Percentiles rank a stretch among this genome's conserved stretches.
These are phyloP conservation scores for Poa annua DNA, from an alignment of 176 grass and related monocot genomes.

Conservation along the genomic window DNA sequence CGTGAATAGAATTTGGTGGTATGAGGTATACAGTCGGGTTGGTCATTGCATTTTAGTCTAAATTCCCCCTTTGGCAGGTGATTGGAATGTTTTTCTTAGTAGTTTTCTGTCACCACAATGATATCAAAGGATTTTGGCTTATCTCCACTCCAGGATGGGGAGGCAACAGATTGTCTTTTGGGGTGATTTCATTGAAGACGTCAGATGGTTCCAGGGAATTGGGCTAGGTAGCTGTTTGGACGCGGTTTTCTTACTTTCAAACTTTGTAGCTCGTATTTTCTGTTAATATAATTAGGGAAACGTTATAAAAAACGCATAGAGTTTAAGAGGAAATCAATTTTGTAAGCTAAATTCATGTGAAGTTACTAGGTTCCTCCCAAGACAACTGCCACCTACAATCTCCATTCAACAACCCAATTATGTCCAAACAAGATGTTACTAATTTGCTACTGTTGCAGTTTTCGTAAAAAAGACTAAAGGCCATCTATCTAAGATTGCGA, in stretches of 20 bases:
- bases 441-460: background rate
- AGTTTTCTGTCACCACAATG: background rate
- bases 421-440: slow-evolving; percentile 8
- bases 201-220: background rate
- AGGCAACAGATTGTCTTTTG: background rate
- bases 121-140: slow-evolving; percentile 3
- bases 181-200: background rate
- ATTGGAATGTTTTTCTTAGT: background rate
- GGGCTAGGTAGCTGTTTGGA: background rate
- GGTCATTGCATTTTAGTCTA: background rate
- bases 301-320: background rate
- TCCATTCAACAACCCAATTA: slow-evolving; percentile 14
- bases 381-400: background rate
- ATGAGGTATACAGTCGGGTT: background rate
- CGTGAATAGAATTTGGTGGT: background rate
- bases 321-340: background rate
- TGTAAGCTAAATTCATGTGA: slow-evolving; percentile 6
- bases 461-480: slow-evolving; percentile 2
- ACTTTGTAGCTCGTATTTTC: background rate
- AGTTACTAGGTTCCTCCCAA: background rate
- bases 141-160: background rate
- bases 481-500: background rate
- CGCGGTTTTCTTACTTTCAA: background rate
- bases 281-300: background rate
- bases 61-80: background rate